These are phyloP conservation scores for Lagenaria siceraria DNA, from an alignment of 306 rosid genomes.

Conservation along the genomic window DNA sequence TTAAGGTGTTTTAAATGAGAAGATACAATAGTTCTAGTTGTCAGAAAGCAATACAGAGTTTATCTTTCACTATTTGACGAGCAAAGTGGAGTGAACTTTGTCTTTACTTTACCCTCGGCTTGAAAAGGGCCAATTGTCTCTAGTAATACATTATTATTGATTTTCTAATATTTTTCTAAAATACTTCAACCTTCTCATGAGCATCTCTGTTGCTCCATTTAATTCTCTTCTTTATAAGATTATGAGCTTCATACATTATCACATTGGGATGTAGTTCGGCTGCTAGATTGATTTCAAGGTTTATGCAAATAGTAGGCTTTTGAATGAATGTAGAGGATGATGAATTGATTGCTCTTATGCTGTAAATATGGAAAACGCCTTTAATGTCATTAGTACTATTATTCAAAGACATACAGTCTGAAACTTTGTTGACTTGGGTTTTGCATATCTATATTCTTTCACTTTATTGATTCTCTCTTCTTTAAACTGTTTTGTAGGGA, in stretches of 20 bases:
- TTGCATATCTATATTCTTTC: conserved; percentile 3
- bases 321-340: not conserved
- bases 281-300: not conserved
- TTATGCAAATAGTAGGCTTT: not conserved
- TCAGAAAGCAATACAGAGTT: not conserved
- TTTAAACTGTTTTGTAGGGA: conserved; percentile 42
- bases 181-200: not conserved
- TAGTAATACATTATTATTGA: not conserved
- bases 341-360: conserved; percentile 2
- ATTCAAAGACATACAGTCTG: not conserved
- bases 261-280: not conserved
- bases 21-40: not conserved
- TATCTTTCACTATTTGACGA: not conserved
- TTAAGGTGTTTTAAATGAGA: no score
- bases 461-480: conserved; percentile 4
- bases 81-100: not conserved
- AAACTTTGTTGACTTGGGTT: not conserved
- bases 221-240: not conserved
- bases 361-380: not conserved
- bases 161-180: not conserved
- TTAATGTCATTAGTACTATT: not conserved
- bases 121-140: not conserved
- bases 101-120: not conserved
- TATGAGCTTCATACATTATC: not conserved
- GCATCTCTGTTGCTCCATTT: not conserved